phyloP scores from a whole-genome alignment of 805 yeast genomes.

The Nakazawaea ambrosiae region DNA sequence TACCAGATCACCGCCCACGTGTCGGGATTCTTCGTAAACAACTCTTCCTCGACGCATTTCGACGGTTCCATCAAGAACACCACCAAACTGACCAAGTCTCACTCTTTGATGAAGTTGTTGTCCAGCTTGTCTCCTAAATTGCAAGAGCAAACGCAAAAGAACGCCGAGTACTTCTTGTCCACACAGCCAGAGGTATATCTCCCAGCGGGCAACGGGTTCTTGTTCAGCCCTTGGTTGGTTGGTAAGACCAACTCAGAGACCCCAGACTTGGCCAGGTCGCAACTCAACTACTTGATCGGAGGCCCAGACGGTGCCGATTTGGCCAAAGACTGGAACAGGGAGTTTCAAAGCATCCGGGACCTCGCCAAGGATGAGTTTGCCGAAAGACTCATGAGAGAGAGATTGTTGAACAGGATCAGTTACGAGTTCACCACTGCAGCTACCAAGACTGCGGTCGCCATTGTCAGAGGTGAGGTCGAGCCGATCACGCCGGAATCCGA shows the following conservation, averaged over 20 bases:
- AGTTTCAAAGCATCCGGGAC: constrained; percentile 76
- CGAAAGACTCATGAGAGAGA: constrained; percentile 71
- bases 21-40: constrained; percentile 75
- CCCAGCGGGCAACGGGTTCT: constrained; percentile 52
- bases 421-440: constrained; percentile 75
- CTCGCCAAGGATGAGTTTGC: constrained; percentile 50
- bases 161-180: constrained; percentile 36
- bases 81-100: constrained; percentile 26
- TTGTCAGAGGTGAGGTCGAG: constrained; percentile 63
- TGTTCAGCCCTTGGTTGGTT: constrained; percentile 79
- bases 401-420: constrained; percentile 59
- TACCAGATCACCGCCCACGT: constrained; percentile 73
- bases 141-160: constrained; percentile 40
- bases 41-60: constrained; percentile 57
- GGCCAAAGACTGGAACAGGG: constrained; percentile 83
- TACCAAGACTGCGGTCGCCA: constrained; percentile 69
- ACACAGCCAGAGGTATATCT: constrained; percentile 48
- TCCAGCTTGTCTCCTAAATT: constrained; percentile 61
- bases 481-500: constrained; percentile 80
- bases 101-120: constrained; percentile 55
- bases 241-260: constrained; percentile 18
- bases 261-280: constrained; percentile 59
- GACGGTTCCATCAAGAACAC: constrained; percentile 50
- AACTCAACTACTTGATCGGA: constrained; percentile 42
- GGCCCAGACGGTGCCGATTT: constrained; percentile 56